Conservation (phyloP, 2,329 filamentous ascomycete species). For the Diaporthe velutina region DNA sequence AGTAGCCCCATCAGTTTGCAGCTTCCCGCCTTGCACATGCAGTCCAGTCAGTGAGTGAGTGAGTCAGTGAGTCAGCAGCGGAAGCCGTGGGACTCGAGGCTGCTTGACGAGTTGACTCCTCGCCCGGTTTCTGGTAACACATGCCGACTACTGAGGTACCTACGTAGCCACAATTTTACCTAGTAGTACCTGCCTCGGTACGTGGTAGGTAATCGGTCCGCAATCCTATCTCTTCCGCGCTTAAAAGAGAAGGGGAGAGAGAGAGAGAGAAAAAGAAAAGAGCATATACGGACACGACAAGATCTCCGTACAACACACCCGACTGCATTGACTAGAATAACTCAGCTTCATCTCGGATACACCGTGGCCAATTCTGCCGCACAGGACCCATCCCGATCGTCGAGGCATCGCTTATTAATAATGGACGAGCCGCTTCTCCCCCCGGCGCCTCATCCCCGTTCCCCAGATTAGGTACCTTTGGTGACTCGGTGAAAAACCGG, state of each 20-base stretch:
- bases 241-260: too few relatives aligned
- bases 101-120: constrained; percentile 1
- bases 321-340: constrained; percentile 17
- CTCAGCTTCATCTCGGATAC: constrained; percentile 28
- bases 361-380: constrained; percentile 21
- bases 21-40: constrained; percentile 28
- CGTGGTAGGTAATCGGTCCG: neutral
- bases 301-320: neutral
- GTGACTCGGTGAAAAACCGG: constrained; percentile 16
- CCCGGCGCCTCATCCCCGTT: constrained; percentile 20
- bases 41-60: constrained; percentile 2
- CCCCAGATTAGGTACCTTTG: constrained; percentile 27
- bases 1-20: constrained; percentile 33
- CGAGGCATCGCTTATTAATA: constrained; percentile 31
- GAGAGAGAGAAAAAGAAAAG: neutral
- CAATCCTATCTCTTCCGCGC: neutral
- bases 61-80: constrained; percentile 10
- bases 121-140: neutral
- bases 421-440: constrained; percentile 21
- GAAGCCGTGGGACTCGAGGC: constrained; percentile 16
- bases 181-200: neutral
- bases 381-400: neutral
- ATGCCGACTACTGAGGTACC: neutral
- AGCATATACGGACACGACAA: neutral
- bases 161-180: neutral